Evolutionary conservation across 2,329 filamentous ascomycete species (phyloP).

Genomic region (Aspergillus unguis): DNA sequence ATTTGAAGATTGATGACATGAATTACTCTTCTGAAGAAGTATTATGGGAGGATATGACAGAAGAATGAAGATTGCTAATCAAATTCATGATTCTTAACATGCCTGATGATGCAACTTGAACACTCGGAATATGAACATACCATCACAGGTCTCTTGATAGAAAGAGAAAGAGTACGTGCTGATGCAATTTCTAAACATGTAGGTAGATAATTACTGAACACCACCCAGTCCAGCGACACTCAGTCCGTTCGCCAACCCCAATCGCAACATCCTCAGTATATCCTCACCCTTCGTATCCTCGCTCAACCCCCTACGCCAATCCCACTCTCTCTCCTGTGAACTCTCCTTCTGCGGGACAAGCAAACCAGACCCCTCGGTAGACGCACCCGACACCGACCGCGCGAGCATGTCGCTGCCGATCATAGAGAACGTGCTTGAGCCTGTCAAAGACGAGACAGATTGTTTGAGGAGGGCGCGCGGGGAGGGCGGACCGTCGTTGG

Average conservation of each 20-base stretch:
- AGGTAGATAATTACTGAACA: slow-evolving; percentile 12
- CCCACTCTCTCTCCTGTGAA: slow-evolving; percentile 62
- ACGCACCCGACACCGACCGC: slow-evolving; percentile 37
- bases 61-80: too few species aligned
- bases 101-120: too few species aligned
- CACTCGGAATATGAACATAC: too few species aligned
- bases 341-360: slow-evolving; percentile 35
- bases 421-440: slow-evolving; percentile 62
- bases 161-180: too few species aligned
- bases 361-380: slow-evolving; percentile 55
- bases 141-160: too few species aligned
- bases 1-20: too few species aligned
- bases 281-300: slow-evolving; percentile 62
- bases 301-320: slow-evolving; percentile 62
- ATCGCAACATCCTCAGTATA: slow-evolving; percentile 67
- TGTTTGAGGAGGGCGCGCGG: slow-evolving; percentile 67
- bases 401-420: slow-evolving; percentile 69
- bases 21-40: too few species aligned
- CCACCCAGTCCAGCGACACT: slow-evolving; percentile 35
- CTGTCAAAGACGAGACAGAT: slow-evolving; percentile 53
- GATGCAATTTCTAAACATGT: too few species aligned
- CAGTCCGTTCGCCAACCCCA: slow-evolving; percentile 66
- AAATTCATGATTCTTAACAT: too few species aligned
- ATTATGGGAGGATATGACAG: too few species aligned
- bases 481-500: slow-evolving; percentile 43